A percentile compares a stretch with the other conserved stretches of the same genome.
Evolutionary conservation across 768 basidiomycete species (phyloP).

Genomic region (Russula sp.): DNA sequence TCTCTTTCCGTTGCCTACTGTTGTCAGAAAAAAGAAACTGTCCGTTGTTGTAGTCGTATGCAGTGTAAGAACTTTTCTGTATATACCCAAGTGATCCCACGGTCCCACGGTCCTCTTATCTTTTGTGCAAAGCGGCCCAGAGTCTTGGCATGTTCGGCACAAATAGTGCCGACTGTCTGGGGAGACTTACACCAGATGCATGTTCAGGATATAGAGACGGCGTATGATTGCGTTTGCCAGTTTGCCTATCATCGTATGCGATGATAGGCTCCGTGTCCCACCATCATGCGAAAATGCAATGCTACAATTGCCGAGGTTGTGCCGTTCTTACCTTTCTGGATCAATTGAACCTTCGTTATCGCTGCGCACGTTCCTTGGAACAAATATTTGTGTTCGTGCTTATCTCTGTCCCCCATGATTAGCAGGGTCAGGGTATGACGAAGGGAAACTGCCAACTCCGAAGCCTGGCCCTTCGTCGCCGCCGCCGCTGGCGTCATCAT

Average conservation of each 20-base stretch:
- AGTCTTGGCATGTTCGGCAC: background rate
- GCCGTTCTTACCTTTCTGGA: constrained; percentile 5
- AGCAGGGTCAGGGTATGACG: constrained; percentile 24
- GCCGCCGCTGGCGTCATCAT: constrained; percentile 21
- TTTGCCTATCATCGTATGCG: background rate
- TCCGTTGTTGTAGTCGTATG: constrained; percentile 10
- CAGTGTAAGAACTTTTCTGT: constrained; percentile 9
- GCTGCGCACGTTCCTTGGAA: background rate
- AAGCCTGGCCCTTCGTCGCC: constrained; percentile 13
- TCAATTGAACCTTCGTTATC: background rate
- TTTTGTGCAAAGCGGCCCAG: background rate
- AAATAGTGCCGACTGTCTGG: constrained; percentile 9
- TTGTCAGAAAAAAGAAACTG: constrained; percentile 1
- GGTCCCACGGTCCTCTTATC: background rate
- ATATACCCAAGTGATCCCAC: background rate
- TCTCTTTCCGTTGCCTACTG: background rate
- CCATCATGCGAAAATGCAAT: constrained; percentile 14
- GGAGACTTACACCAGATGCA: background rate
- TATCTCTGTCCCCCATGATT: constrained; percentile 12
- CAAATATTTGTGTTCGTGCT: constrained; percentile 17
- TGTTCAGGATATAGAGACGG: constrained; percentile 1
- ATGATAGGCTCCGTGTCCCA: constrained; percentile 2
- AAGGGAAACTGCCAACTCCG: constrained; percentile 15
- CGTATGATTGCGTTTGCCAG: background rate
- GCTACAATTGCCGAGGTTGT: constrained; percentile 15